Base-by-base conservation (phyloP, 2,329 filamentous ascomycete species). In the Graphilbum fragrans region DNA sequence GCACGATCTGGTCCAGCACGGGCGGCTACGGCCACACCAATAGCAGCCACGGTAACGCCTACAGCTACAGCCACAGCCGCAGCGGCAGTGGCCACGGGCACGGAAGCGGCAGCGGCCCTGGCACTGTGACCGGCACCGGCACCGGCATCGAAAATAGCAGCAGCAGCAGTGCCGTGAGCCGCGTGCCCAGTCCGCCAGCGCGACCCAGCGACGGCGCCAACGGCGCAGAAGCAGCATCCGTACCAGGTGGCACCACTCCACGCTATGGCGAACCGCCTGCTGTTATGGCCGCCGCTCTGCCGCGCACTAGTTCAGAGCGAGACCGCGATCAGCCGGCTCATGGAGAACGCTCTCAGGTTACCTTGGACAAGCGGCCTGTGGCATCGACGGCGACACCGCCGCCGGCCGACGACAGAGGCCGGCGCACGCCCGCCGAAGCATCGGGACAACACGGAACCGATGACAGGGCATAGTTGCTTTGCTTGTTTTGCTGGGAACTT, bases 241-340 rank as follows among this genome's bases (percentile, higher is more conserved):
- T n/a, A n/a, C n/a, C n/a, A n/a, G n/a, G n/a, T n/a, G 25, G 11
- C 18, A 32, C 16, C 8, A 22, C 7, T 31, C 25, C 6, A 38
- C 19, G 11, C 8, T 16, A 31, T 4, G 37, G 41, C 16, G 37
- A 23, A 16, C 44, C 42, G 14, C 37, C 47, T 3, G 42, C 41
- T 7, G 44, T 43, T 11, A 36, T 41, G 16, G 19, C 25, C 3
- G 38, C 40, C 2, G 44, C 44, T 2, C 19, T 45, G 18, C 45
- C 42, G 10, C 40, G 42, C 5, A 27, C 41, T 4, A 39, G 27
- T 19, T 41, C 45, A 3, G 20, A 23, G 2, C 32, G 35, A 10
- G 37, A 36, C 3, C 9, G 16, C 3, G 18, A 19, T 2, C 33
- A 27, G 22, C 22, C 29, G 5, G 7, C 16, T 9, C 18, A 12